Conservation (phyloP, 805 yeast genomes). For the Saccharomycopsis babjevae region DNA sequence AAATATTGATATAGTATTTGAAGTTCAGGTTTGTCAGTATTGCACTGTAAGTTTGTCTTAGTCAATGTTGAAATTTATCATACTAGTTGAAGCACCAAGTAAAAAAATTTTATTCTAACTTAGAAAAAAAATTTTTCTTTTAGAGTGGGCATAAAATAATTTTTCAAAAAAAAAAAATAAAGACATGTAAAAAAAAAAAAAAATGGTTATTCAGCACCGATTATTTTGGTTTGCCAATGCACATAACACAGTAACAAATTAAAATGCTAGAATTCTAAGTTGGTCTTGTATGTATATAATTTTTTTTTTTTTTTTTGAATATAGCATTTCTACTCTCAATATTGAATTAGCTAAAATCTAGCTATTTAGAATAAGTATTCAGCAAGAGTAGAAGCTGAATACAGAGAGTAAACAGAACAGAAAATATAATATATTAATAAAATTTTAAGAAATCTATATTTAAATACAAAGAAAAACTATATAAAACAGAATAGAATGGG, state of each 20-base stretch:
- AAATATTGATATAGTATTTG: neutral
- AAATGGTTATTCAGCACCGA: no score
- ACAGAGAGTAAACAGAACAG: no score
- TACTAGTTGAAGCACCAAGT: neutral
- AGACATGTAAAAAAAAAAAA: no score
- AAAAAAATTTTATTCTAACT: neutral
- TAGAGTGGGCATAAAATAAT: neutral
- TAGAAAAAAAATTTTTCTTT: neutral
- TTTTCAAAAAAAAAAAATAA: neutral
- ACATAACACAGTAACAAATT: neutral
- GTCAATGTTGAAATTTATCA: neutral
- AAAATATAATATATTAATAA: neutral
- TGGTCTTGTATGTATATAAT: neutral
- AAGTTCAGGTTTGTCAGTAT: no score
- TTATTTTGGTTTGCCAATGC: neutral
- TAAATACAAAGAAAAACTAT: no score
- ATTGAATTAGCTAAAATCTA: neutral
- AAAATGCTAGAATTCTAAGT: neutral
- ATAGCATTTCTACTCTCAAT: neutral
- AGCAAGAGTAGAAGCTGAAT: no score
- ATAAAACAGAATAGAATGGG: conserved; percentile 7
- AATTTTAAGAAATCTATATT: neutral
- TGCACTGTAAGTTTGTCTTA: neutral
- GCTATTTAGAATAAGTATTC: no score
- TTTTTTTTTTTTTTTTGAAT: neutral